Percentiles rank a stretch among this genome's conserved stretches.
phyloP scores from a whole-genome alignment of 441 rosid species.

The Brassica balearica region DNA sequence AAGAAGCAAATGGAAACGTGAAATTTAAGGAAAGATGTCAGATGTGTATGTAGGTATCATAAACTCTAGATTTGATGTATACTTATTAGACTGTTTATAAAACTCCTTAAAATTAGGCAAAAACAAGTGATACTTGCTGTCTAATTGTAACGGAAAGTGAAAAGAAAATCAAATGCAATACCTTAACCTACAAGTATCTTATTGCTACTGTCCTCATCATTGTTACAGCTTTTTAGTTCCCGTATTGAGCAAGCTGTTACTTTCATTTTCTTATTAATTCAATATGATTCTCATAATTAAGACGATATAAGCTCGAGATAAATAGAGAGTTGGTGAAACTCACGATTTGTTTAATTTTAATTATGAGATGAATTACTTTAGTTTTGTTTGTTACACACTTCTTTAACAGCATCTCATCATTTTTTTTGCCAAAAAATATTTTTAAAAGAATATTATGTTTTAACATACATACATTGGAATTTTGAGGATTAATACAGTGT shows the following conservation, averaged over 20 bases:
- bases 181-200: conserved; percentile 19
- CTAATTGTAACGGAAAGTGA: conserved; percentile 23
- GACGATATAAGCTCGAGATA: background rate
- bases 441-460: background rate
- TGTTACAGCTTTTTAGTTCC: background rate
- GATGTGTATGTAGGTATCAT: conserved; percentile 10
- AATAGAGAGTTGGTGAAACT: background rate
- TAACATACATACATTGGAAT: background rate
- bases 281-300: background rate
- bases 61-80: background rate
- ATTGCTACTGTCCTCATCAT: conserved; percentile 2
- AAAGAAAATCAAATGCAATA: conserved; percentile 1
- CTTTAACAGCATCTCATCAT: background rate
- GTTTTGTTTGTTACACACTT: background rate
- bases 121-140: conserved; percentile 24
- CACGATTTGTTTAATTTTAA: background rate
- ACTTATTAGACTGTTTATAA: background rate
- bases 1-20: conserved; percentile 30
- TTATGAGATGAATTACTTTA: background rate
- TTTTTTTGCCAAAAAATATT: background rate
- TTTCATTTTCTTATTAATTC: background rate
- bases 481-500: background rate
- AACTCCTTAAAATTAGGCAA: conserved; percentile 25
- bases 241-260: conserved; percentile 9
- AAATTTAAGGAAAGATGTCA: conserved; percentile 26